Evolutionary conservation across 2,329 filamentous ascomycete species (phyloP).

Genomic region (Sporothrix protearum): DNA sequence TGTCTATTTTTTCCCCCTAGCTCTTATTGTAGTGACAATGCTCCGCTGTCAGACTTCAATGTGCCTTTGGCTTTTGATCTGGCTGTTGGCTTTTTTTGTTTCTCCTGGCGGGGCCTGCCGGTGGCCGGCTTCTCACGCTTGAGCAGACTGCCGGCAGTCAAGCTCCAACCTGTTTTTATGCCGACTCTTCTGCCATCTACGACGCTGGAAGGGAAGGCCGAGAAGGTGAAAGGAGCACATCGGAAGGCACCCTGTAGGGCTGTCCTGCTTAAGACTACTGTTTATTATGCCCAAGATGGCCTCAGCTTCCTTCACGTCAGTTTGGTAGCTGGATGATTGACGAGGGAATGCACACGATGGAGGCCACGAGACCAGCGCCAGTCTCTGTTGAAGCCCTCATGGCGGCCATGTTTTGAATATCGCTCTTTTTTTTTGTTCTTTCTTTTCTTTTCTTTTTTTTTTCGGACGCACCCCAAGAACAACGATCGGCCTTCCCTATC

Average conservation of each 20-base stretch:
- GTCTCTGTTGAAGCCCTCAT: not conserved
- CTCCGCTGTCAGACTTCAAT: not conserved
- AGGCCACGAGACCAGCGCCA: not conserved
- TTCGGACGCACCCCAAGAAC: not conserved
- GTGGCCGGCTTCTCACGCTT: not conserved
- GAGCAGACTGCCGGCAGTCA: not conserved
- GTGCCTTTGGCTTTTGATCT: not conserved
- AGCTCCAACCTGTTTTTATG: not conserved
- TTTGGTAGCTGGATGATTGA: not conserved
- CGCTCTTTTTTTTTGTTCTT: not conserved
- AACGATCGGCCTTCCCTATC: not conserved
- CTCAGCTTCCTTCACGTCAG: not conserved
- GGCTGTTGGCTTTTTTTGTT: not conserved
- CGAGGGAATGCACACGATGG: not conserved
- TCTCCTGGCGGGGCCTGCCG: not conserved
- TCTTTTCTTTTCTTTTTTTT: not conserved
- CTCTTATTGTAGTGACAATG: not conserved
- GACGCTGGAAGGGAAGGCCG: not conserved
- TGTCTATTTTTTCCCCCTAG: not conserved
- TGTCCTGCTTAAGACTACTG: not conserved
- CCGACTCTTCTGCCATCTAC: not conserved
- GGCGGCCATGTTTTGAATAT: slow-evolving; percentile 10
- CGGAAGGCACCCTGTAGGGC: not conserved
- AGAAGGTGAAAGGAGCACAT: not conserved
- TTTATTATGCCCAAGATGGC: not conserved